Evolutionary conservation across 768 basidiomycete species (phyloP), one percentile per base, ranked within the genome.

Genomic region (Mycena filopes): DNA sequence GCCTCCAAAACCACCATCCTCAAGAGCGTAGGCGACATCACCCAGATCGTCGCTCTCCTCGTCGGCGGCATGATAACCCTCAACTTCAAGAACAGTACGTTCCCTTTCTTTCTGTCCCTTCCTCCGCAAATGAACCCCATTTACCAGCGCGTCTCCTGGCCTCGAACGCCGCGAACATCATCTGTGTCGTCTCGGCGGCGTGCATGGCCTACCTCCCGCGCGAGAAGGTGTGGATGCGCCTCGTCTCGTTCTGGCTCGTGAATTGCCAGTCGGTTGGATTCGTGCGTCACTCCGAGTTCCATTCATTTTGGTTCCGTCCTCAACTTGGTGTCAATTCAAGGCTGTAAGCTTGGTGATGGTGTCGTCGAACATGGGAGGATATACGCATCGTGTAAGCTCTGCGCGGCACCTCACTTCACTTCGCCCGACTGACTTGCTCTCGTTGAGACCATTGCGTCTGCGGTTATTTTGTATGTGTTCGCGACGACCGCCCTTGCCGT

Each of bases 241-340:
- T 71, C 4, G 70, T 71, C 7, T 61, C 67, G 38, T 71, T 71
- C 50, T 71, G 70, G 70, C 55, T 71, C 13, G 64, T 66, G 23
- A 69, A 71, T 45, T 71, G 67, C 40, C 70, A 71, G 50, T 66
- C 64, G 21, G 70, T 71, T 31, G 70, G 70, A 56, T 71, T 71
- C 40, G 67, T 65, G 46, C 54, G 67, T 61, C 1, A 43, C 38
- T 41, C 25, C 38, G n/a, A n/a, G n/a, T n/a, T n/a, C n/a, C n/a
- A n/a, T n/a, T n/a, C n/a, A n/a, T n/a, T n/a, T n/a, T n/a, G n/a
- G n/a, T n/a, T n/a, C n/a, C n/a, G n/a, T n/a, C n/a, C n/a, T n/a
- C n/a, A n/a, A n/a, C n/a, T n/a, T n/a, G n/a, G n/a, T n/a, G n/a
- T n/a, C n/a, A n/a, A n/a, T n/a, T n/a, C n/a, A 63, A 36, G 67